These are phyloP conservation scores for Rutstroemia sp. DNA, from an alignment of 2,329 filamentous ascomycete species.

Conservation along the genomic window DNA sequence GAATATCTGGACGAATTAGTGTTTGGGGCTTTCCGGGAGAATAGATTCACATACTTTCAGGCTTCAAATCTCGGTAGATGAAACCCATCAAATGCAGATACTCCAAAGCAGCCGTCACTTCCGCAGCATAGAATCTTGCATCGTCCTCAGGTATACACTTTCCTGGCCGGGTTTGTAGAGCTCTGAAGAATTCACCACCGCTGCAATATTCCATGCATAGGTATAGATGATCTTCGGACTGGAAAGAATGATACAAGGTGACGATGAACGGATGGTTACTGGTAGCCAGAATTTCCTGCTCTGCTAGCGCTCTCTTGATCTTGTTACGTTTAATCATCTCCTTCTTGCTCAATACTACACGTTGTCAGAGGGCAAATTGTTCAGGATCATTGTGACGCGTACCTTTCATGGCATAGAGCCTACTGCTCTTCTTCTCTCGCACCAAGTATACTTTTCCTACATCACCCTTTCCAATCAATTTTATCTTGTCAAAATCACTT, in stretches of 20 bases:
- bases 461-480: slow-evolving; percentile 96
- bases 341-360: slow-evolving; percentile 90
- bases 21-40: slow-evolving; percentile 12
- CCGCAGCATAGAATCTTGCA: slow-evolving; percentile 92
- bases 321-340: slow-evolving; percentile 99
- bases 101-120: slow-evolving; percentile 92
- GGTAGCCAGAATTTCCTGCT: slow-evolving; percentile 95
- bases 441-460: slow-evolving; percentile 98
- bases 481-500: slow-evolving; percentile 98
- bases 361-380: slow-evolving; percentile 21
- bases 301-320: slow-evolving; percentile 95
- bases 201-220: slow-evolving; percentile 99
- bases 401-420: slow-evolving; percentile 99
- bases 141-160: slow-evolving; percentile 98
- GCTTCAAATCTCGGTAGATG: slow-evolving; percentile 96
- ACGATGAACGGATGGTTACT: slow-evolving; percentile 99
- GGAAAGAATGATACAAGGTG: slow-evolving; percentile 96
- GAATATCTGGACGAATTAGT: slow-evolving; percentile 63
- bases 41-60: slow-evolving; percentile 68
- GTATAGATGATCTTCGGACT: slow-evolving; percentile 96
- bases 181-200: slow-evolving; percentile 95
- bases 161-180: slow-evolving; percentile 88
- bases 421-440: slow-evolving; percentile 91
- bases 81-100: slow-evolving; percentile 99
- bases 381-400: slow-evolving; percentile 24